Evolutionary conservation across 177 flowering plant species (phyloP).

Genomic region (Tripterygium wilfordii): DNA sequence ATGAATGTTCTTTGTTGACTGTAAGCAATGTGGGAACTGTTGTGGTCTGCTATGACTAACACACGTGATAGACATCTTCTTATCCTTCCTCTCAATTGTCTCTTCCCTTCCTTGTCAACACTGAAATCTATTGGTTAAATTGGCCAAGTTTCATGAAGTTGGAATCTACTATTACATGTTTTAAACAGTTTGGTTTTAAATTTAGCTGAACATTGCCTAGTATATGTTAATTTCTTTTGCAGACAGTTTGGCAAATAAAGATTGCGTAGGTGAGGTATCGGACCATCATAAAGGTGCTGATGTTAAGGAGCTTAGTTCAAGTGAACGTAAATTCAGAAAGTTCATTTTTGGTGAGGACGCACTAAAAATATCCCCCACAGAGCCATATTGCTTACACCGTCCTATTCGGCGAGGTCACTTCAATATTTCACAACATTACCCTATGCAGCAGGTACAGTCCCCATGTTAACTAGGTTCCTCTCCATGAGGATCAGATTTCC

Average conservation of each 20-base stretch:
- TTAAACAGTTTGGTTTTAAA: neutral
- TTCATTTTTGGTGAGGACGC: slow-evolving; percentile 89
- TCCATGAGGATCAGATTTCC: neutral
- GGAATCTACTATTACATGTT: neutral
- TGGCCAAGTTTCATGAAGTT: no score
- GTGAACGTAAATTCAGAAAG: slow-evolving; percentile 43
- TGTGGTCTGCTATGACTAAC: no score
- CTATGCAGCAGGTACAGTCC: slow-evolving; percentile 70
- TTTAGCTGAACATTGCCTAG: slow-evolving; percentile 1
- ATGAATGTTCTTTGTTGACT: no score
- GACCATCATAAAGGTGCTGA: slow-evolving; percentile 27
- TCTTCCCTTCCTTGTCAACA: no score
- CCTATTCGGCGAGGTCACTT: slow-evolving; percentile 96
- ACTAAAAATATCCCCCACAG: slow-evolving; percentile 62
- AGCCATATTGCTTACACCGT: slow-evolving; percentile 79
- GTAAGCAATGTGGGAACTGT: no score
- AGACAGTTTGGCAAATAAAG: slow-evolving; percentile 28
- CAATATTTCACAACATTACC: slow-evolving; percentile 80
- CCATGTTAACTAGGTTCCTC: neutral
- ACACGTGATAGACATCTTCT: no score
- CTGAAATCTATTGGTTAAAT: no score
- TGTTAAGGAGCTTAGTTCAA: slow-evolving; percentile 21
- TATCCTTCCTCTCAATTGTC: no score
- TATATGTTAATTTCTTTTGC: slow-evolving; percentile 9
- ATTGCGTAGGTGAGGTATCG: slow-evolving; percentile 21